Base-by-base conservation (phyloP, 441 rosid species). In the Corymbia citriodora region DNA sequence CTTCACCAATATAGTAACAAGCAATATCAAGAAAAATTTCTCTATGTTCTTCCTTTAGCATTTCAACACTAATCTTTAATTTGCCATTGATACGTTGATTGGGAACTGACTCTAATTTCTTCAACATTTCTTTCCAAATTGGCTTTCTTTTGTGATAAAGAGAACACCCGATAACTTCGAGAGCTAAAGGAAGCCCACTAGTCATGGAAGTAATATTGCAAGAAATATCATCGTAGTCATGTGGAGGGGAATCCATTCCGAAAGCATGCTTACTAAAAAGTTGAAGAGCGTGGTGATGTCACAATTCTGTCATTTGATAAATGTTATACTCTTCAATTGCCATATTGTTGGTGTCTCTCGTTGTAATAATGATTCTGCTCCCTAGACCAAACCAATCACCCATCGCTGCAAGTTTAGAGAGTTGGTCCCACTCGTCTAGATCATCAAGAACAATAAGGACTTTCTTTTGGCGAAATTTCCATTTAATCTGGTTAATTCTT, bases 81-180 rank as follows among this genome's bases (percentile, higher is more conserved):
- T 0, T 61, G 0, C 12, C 0, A 61, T 0, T 6, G 68, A 61
- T 27, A 61, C 11, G 15, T 61, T 25, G n/a, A 0, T 59, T 0
- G 7, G n/a, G 65, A 59, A 1, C 0, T 1, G 0, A 59, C 13
- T 10, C 0, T 61, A 61, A 61, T 16, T 61, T 61, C 68, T 61
- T 61, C 31, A 61, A 61, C 2, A 0, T 61, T 1, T 61, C 68
- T 61, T 61, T 61, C 68, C 68, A 61, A 0, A 61, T 25, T 61
- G 27, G 3, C 1, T 7, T 61, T 0, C 16, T 61, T 16, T 61
- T 61, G 31, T 8, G 0, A 61, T 11, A 61, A 61, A 61, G 68
- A 61, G 31, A 61, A 27, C n/a, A 27, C 27, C 68, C 31, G 11
- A 61, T 61, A 17, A 61, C 31, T 27, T 61, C 2, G 0, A 61